These are phyloP conservation scores for Ambrosia trifida DNA, from an alignment of 129 eudicot genomes.

Conservation along the genomic window DNA sequence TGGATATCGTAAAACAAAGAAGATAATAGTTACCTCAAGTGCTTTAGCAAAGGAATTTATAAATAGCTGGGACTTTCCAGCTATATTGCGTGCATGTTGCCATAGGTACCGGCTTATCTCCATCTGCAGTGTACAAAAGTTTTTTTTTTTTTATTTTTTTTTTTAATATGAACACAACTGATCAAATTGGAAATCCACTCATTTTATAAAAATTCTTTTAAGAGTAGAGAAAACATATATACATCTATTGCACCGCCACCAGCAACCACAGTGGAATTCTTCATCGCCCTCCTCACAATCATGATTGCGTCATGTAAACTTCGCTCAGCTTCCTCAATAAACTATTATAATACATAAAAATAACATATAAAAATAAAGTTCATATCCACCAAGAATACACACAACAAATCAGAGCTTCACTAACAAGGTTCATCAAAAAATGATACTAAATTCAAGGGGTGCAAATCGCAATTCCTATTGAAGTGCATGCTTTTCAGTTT, in stretches of 20 bases:
- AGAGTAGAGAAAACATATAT: slow-evolving; percentile 42
- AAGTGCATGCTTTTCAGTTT: not conserved
- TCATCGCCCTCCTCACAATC: slow-evolving; percentile 96
- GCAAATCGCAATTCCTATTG: not conserved
- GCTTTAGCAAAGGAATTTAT: slow-evolving; percentile 97
- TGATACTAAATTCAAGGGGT: not conserved
- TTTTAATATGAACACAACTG: not conserved
- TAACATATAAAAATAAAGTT: slow-evolving; percentile 6
- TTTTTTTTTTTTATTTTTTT: slow-evolving; percentile 9
- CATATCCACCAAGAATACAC: slow-evolving; percentile 17
- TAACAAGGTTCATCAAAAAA: not conserved
- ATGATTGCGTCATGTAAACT: slow-evolving; percentile 99
- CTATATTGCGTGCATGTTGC: slow-evolving; percentile 97
- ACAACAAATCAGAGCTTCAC: not conserved
- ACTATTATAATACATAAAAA: slow-evolving; percentile 43
- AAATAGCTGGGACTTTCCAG: slow-evolving; percentile 98
- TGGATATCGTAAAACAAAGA: slow-evolving; percentile 40
- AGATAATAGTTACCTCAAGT: slow-evolving; percentile 65
- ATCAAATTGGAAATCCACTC: not conserved
- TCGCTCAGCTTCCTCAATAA: slow-evolving; percentile 98
- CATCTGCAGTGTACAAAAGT: slow-evolving; percentile 53
- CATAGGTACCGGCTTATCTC: slow-evolving; percentile 89
- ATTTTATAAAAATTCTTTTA: not conserved
- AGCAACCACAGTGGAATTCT: slow-evolving; percentile 96
- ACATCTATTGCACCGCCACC: slow-evolving; percentile 99